Conservation (phyloP, 768 basidiomycete species). For the Lepiota subincarnata region DNA sequence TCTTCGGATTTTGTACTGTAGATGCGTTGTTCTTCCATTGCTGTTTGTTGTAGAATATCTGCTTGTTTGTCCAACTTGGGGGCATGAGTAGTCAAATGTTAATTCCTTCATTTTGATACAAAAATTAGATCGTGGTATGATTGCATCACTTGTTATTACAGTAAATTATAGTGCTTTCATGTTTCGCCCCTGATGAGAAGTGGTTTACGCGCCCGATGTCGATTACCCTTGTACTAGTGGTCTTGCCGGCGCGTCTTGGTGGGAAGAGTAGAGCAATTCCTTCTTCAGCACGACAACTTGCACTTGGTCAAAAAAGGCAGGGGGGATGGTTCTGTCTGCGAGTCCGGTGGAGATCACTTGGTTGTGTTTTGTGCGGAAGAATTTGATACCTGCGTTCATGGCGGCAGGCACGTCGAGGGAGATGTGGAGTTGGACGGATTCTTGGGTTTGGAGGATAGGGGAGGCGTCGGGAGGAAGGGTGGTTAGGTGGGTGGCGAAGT, state of each 20-base stretch:
- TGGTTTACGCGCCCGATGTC: no score
- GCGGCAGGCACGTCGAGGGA: slow-evolving; percentile 14
- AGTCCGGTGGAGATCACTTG: slow-evolving; percentile 15
- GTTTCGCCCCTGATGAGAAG: no score
- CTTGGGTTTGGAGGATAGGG: background rate
- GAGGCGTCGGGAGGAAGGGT: background rate
- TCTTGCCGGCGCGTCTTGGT: background rate
- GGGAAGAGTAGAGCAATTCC: background rate
- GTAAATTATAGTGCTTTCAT: no score
- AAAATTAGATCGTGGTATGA: no score
- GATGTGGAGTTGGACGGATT: slow-evolving; percentile 12
- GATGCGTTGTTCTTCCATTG: no score
- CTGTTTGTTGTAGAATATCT: no score
- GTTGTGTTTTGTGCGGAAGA: slow-evolving; percentile 12
- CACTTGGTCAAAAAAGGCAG: slow-evolving; percentile 11
- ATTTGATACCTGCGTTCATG: slow-evolving; percentile 15
- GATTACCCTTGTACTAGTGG: no score
- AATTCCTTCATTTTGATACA: no score
- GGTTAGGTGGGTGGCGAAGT: slow-evolving; percentile 2
- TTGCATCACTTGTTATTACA: no score
- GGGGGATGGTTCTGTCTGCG: slow-evolving; percentile 5
- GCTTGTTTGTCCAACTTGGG: no score
- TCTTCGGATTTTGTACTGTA: no score
- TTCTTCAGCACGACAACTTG: slow-evolving; percentile 3
- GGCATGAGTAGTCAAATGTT: no score